These are phyloP conservation scores for Talaromyces islandicus DNA, from an alignment of 2,329 filamentous ascomycete genomes.

Conservation along the genomic window DNA sequence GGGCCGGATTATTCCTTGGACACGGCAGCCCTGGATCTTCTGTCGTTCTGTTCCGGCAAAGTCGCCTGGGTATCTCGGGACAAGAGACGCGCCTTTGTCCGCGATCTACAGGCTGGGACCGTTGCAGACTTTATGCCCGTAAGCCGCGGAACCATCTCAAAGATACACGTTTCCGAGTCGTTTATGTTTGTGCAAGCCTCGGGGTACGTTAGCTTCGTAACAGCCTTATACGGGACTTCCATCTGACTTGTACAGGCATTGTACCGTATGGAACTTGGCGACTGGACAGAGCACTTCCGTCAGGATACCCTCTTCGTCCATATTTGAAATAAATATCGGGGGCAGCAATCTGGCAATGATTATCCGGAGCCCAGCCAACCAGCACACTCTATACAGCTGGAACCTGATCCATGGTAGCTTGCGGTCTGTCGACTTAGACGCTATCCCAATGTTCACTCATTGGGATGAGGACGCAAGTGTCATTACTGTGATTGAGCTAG, in stretches of 20 bases:
- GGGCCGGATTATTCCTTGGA: neutral
- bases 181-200: conserved; percentile 1
- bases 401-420: conserved; percentile 2
- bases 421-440: neutral
- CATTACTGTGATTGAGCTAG: neutral
- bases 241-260: conserved; percentile 1
- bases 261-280: conserved; percentile 2
- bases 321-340: conserved; percentile 1
- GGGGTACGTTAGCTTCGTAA: neutral
- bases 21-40: neutral
- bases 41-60: conserved; percentile 4
- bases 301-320: conserved; percentile 1
- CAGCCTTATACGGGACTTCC: neutral
- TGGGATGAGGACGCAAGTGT: neutral
- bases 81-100: neutral
- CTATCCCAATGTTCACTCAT: neutral
- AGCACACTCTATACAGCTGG: neutral
- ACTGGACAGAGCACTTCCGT: neutral
- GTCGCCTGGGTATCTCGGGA: conserved; percentile 7
- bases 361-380: neutral
- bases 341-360: neutral
- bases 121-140: conserved; percentile 1
- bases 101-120: neutral
- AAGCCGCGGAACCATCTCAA: neutral
- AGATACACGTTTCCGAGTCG: neutral